Base-by-base conservation (phyloP, 495 filamentous ascomycete species). In the Xylaria scruposa region DNA sequence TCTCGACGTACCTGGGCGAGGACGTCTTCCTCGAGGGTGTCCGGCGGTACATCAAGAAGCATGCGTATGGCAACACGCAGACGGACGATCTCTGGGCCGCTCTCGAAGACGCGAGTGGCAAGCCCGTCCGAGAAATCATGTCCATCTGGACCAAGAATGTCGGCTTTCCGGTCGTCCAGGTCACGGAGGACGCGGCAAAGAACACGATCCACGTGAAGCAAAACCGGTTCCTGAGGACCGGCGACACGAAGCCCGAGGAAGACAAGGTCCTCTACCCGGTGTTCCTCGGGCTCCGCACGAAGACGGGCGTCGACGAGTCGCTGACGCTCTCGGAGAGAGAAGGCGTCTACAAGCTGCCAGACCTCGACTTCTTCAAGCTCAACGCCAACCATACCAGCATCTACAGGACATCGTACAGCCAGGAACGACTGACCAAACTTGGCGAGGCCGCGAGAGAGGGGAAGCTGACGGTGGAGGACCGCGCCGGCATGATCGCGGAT, bases 401-500 rank as follows among this genome's bases (percentile, higher is more conserved):
- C 68, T 94, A 94, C 81, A 87, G 92, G 58, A 93, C 91, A 6
- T 87, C 85, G 3, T 94, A 94, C 80, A 84, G 86, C 8, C 88
- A 90, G 4, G 88, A 89, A 73, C 88, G 92, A 17, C 84, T 93
- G 31, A 83, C 85, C 72, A 92, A 92, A 80, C 88, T 94, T 40
- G 92, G 91, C n/a, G 81, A 93, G 78, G 93, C 94, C 60, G 93
- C 94, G n/a, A 94, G 91, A 80, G 82, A 92, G 19, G 94, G 93
- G 1, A 85, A 95, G n/a, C 85, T 99, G 49, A 92, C 88, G n/a
- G 92, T 96, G 42, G 93, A 97, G 81, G 95, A 98, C 79, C 90
- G 95, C 61, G 94, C 95, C 58, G 96, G 96, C 78, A 94, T 99
- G 91, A 92, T 99, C 73, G 95, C 95, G 38, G 96, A 99, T 79